phyloP scores from a whole-genome alignment of 139 green algal genomes.

The Mesotaenium endlicherianum region DNA sequence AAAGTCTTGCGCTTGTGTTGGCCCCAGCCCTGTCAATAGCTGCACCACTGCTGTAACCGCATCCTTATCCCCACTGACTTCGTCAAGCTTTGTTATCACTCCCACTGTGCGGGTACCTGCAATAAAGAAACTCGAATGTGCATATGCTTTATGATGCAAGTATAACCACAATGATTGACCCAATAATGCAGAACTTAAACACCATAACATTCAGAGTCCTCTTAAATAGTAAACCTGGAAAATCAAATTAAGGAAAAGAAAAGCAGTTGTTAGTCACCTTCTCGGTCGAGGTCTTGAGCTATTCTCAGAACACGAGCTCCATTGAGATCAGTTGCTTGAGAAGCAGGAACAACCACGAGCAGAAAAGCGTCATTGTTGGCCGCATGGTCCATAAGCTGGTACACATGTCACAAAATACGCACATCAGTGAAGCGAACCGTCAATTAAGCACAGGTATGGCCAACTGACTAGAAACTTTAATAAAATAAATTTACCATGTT shows the following conservation, averaged over 20 bases:
- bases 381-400: slow-evolving; percentile 21
- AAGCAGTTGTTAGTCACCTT: too few species aligned
- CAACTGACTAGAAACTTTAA: too few species aligned
- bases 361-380: slow-evolving; percentile 13
- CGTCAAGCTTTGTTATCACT: slow-evolving; percentile 27
- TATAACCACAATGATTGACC: too few species aligned
- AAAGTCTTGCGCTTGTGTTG: slow-evolving; percentile 3
- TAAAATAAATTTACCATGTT: slow-evolving; percentile 32
- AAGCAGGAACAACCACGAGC: slow-evolving; percentile 18
- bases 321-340: not conserved
- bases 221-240: too few species aligned
- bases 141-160: not conserved
- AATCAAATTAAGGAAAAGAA: too few species aligned
- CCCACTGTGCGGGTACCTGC: slow-evolving; percentile 25
- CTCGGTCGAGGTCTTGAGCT: slow-evolving; percentile 25
- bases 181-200: too few species aligned
- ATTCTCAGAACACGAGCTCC: not conserved
- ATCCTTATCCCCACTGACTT: not conserved
- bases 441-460: too few species aligned
- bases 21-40: slow-evolving; percentile 4
- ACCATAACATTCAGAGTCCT: too few species aligned
- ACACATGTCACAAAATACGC: too few species aligned
- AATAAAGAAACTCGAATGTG: not conserved
- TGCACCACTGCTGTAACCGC: not conserved
- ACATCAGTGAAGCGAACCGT: too few species aligned